Conservation (phyloP, 129 eudicot species). For the Arctium lappa region DNA sequence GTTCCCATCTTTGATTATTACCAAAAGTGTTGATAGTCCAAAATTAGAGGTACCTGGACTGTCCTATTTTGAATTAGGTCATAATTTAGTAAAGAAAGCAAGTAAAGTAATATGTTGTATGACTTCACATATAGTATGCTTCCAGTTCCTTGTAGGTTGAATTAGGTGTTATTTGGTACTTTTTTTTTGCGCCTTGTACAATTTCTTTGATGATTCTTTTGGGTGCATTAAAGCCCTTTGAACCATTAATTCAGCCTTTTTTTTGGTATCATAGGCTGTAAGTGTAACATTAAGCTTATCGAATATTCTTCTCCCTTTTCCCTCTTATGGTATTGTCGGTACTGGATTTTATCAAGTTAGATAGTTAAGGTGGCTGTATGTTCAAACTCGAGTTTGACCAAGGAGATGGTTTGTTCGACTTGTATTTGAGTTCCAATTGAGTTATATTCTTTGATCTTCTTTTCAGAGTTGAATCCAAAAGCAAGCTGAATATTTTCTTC, state of each 20-base stretch:
- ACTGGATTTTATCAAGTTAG: background rate
- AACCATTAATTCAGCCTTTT: too few species aligned
- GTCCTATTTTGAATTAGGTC: background rate
- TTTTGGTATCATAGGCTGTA: too few species aligned
- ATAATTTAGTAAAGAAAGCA: background rate
- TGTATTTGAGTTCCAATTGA: background rate
- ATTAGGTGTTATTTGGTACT: background rate
- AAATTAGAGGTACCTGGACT: background rate
- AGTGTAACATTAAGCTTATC: background rate
- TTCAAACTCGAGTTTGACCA: background rate
- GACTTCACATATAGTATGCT: background rate
- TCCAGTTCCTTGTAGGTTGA: background rate
- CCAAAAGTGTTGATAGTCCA: background rate
- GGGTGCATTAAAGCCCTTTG: background rate
- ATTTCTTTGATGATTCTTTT: background rate
- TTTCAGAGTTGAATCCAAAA: background rate
- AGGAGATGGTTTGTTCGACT: background rate
- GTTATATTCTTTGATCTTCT: background rate
- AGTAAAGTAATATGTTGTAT: background rate
- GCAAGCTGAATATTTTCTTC: background rate
- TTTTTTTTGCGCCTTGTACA: background rate
- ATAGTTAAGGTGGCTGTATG: background rate
- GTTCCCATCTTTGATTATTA: background rate
- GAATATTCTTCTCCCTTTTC: background rate
- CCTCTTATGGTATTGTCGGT: background rate